These are phyloP conservation scores for Backusella circina DNA, from an alignment of 192 early-diverging fungal species.

Conservation along the genomic window DNA sequence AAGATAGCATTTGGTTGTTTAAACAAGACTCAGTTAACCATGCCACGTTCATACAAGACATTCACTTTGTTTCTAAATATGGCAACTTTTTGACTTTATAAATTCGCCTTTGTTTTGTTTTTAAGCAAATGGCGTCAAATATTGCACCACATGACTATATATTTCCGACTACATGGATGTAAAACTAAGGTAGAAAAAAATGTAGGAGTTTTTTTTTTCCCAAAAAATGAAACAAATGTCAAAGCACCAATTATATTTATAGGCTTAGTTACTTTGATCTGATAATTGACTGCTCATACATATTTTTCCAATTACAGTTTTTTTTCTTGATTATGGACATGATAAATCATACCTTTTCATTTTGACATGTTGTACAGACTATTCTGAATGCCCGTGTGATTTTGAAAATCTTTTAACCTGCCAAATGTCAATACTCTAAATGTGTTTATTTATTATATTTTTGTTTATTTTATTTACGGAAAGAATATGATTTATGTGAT, in stretches of 20 bases:
- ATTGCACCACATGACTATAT: neutral
- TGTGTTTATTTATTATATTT: neutral
- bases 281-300: neutral
- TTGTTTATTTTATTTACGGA: no score
- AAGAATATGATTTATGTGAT: no score
- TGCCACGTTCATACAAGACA: neutral
- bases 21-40: neutral
- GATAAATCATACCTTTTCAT: neutral
- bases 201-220: neutral
- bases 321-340: neutral
- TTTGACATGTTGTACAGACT: neutral
- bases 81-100: no score
- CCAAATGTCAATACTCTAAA: neutral
- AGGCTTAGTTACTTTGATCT: neutral
- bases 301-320: neutral
- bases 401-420: neutral
- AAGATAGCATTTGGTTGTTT: neutral
- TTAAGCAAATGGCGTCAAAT: neutral
- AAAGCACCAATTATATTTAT: neutral
- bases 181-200: neutral
- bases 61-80: neutral
- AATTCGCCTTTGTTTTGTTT: neutral
- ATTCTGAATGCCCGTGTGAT: neutral
- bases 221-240: no score
- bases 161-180: neutral